Conservation (phyloP, 2,329 filamentous ascomycete genomes). For the Rosellinia necatrix region DNA sequence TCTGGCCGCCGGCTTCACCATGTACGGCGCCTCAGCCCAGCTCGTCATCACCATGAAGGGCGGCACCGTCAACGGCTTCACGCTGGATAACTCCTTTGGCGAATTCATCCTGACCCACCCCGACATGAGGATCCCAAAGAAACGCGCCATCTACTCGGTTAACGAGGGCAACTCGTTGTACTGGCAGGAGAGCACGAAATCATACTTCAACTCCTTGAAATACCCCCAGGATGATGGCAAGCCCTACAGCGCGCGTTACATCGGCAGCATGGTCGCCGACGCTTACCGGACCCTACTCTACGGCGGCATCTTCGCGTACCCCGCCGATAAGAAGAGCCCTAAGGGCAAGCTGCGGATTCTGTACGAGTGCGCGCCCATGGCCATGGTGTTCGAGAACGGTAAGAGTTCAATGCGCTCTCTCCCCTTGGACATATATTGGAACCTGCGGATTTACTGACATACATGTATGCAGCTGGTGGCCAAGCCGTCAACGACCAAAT, state of each 20-base stretch:
- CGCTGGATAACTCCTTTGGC: constrained; percentile 91
- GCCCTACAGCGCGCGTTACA: constrained; percentile 94
- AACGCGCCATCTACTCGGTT: constrained; percentile 90
- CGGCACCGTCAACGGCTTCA: constrained; percentile 94
- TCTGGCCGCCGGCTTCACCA: constrained; percentile 96
- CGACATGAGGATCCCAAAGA: constrained; percentile 83
- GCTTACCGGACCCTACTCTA: constrained; percentile 95
- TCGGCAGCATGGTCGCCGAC: constrained; percentile 97
- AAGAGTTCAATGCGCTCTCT: constrained; percentile 46
- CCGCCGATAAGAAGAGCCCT: constrained; percentile 95
- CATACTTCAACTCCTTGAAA: constrained; percentile 91
- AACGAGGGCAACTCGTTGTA: constrained; percentile 98
- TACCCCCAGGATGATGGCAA: constrained; percentile 74
- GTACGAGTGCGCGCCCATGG: constrained; percentile 99
- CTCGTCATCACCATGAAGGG: constrained; percentile 96
- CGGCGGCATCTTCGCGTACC: constrained; percentile 96
- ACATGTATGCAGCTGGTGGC: constrained; percentile 72
- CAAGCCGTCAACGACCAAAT: constrained; percentile 91
- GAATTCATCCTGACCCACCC: constrained; percentile 99
- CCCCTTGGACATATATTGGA: too few relatives aligned
- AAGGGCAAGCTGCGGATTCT: constrained; percentile 97
- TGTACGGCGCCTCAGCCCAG: constrained; percentile 97
- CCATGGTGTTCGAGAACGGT: constrained; percentile 98
- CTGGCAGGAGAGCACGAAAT: constrained; percentile 87
- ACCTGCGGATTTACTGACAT: too few relatives aligned